Evolutionary conservation across 2,329 filamentous ascomycete species (phyloP).

Genomic region (Chaetomiaceae sp.): DNA sequence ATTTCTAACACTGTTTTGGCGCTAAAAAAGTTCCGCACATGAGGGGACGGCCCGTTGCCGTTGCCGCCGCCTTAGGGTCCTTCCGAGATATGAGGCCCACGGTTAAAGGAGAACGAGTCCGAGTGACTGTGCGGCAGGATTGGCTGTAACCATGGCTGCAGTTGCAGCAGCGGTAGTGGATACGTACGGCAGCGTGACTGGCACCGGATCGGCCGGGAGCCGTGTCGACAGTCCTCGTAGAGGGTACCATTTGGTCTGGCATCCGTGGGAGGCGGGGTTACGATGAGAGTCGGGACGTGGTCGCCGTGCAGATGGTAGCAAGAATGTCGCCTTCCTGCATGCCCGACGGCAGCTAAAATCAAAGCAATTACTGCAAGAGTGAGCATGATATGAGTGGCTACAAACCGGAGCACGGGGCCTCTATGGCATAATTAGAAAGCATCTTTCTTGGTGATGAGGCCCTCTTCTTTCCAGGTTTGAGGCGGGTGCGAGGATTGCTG

Average conservation of each 20-base stretch:
- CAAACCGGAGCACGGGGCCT: too few relatives aligned
- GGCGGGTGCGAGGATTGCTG: background rate
- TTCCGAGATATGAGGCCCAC: background rate
- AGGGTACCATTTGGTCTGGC: background rate
- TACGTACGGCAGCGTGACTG: background rate
- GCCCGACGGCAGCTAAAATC: background rate
- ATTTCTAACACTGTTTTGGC: background rate
- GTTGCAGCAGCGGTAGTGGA: background rate
- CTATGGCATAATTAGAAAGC: too few relatives aligned
- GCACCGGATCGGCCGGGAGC: background rate
- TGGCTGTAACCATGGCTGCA: background rate
- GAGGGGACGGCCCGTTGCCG: slow-evolving; percentile 4
- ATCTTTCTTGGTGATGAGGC: too few relatives aligned
- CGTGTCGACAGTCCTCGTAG: background rate
- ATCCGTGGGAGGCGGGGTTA: too few relatives aligned
- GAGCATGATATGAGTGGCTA: background rate
- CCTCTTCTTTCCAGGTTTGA: too few relatives aligned
- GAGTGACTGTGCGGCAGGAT: background rate
- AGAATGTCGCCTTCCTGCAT: background rate
- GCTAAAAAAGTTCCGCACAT: background rate
- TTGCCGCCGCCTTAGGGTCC: background rate
- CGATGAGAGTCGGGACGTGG: background rate
- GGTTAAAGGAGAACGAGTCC: background rate
- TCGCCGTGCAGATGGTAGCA: background rate
- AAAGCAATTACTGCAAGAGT: background rate